Conservation (phyloP, 2,329 filamentous ascomycete species). For the Elsinoe australis region DNA sequence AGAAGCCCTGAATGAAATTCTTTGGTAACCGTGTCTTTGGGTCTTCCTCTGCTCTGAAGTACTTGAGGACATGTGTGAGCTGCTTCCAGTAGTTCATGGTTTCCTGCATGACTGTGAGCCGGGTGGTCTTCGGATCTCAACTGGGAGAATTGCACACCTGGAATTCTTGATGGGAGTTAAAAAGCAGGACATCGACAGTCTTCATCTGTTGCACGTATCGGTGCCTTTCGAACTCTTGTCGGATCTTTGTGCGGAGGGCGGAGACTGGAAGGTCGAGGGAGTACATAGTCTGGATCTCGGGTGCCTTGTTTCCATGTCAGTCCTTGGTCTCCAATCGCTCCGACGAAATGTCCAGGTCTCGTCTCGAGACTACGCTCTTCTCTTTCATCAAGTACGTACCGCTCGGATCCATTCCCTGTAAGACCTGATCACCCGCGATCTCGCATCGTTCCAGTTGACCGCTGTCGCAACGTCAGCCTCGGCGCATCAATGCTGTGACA, state of each 20-base stretch:
- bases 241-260: slow-evolving; percentile 80
- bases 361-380: not conserved
- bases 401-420: slow-evolving; percentile 96
- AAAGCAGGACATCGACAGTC: slow-evolving; percentile 81
- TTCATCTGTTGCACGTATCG: slow-evolving; percentile 83
- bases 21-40: slow-evolving; percentile 67
- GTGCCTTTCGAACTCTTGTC: slow-evolving; percentile 94
- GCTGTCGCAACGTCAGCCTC: slow-evolving; percentile 47
- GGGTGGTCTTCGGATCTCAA: not conserved
- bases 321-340: not conserved
- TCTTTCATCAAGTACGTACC: slow-evolving; percentile 60
- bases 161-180: slow-evolving; percentile 86
- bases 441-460: slow-evolving; percentile 81
- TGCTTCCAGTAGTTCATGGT: slow-evolving; percentile 99
- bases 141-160: slow-evolving; percentile 54
- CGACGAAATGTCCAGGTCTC: not conserved
- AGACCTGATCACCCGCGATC: slow-evolving; percentile 73
- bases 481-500: slow-evolving; percentile 11
- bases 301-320: slow-evolving; percentile 54
- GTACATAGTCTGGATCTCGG: slow-evolving; percentile 97
- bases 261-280: slow-evolving; percentile 82
- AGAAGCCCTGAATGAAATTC: slow-evolving; percentile 88
- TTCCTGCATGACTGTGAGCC: slow-evolving; percentile 53
- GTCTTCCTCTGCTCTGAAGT: slow-evolving; percentile 84
- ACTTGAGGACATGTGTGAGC: slow-evolving; percentile 88